A percentile compares a stretch with the other conserved stretches of the same genome.
Evolutionary conservation across 495 filamentous ascomycete species (phyloP).

Genomic region (Penicillium soppii): DNA sequence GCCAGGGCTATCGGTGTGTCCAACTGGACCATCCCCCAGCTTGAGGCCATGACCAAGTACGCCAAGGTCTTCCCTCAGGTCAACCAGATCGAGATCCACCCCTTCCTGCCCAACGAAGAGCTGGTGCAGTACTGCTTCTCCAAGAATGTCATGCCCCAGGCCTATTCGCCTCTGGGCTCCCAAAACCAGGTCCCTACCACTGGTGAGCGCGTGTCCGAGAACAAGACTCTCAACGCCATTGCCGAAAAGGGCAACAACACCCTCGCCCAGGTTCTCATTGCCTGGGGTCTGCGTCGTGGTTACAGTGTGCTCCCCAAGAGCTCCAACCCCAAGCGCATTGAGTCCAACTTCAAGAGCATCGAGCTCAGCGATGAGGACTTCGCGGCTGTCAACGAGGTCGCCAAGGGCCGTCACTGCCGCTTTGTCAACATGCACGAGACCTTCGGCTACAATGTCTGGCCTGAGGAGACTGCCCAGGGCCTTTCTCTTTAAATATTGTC

Average conservation of each 20-base stretch:
- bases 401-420: constrained; percentile 59
- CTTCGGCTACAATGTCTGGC: constrained; percentile 55
- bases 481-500: constrained; percentile 31
- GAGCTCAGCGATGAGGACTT: constrained; percentile 54
- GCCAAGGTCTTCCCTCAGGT: constrained; percentile 67
- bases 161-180: constrained; percentile 74
- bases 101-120: constrained; percentile 79
- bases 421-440: constrained; percentile 84
- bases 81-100: constrained; percentile 93
- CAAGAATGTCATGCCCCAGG: constrained; percentile 69
- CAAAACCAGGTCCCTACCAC: constrained; percentile 62
- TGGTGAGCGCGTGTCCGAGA: constrained; percentile 59
- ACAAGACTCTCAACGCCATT: constrained; percentile 59
- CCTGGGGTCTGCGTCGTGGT: constrained; percentile 69
- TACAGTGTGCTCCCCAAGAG: constrained; percentile 73
- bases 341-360: constrained; percentile 66
- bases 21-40: constrained; percentile 71
- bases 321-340: constrained; percentile 61
- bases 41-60: constrained; percentile 67
- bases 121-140: constrained; percentile 68
- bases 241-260: constrained; percentile 63
- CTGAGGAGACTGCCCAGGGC: constrained; percentile 44
- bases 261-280: constrained; percentile 64
- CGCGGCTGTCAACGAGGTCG: constrained; percentile 58
- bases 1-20: constrained; percentile 82